Conservation (phyloP, 2,329 filamentous ascomycete genomes). For the Magnaporthiopsis incrustans region DNA sequence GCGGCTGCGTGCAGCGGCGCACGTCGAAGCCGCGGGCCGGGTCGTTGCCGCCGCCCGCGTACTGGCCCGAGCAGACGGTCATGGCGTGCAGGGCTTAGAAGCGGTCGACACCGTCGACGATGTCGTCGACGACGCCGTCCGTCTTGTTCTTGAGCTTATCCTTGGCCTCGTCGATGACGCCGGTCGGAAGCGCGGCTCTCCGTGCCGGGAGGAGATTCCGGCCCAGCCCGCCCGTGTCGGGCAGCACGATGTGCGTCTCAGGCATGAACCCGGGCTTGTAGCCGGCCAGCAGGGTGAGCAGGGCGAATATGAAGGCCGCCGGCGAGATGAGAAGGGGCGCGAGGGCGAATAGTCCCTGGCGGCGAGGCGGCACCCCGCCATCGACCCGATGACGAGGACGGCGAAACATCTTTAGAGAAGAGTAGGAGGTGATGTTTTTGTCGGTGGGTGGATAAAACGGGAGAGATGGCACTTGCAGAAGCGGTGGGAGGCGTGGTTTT, state of each 20-base stretch:
- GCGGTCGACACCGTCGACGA: constrained; percentile 21
- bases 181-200: constrained; percentile 14
- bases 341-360: constrained; percentile 1
- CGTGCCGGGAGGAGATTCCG: constrained; percentile 25
- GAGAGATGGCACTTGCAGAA: no score
- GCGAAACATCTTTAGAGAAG: neutral
- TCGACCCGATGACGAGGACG: no score
- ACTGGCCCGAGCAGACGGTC: constrained; percentile 22
- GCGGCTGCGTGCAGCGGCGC: constrained; percentile 16
- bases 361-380: no score
- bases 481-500: no score
- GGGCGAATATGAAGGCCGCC: constrained; percentile 26
- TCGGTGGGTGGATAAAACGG: neutral
- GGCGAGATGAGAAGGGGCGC: constrained; percentile 25
- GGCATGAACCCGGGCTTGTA: constrained; percentile 27
- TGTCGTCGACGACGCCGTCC: constrained; percentile 11
- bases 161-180: constrained; percentile 15
- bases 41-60: constrained; percentile 16
- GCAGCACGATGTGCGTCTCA: constrained; percentile 30
- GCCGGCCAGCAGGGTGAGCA: constrained; percentile 29
- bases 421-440: neutral
- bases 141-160: constrained; percentile 13
- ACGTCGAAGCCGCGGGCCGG: constrained; percentile 17
- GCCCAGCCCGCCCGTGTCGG: constrained; percentile 33
- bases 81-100: constrained; percentile 25